phyloP scores from a whole-genome alignment of 305 asterid species.

The Fraxinus ornus region DNA sequence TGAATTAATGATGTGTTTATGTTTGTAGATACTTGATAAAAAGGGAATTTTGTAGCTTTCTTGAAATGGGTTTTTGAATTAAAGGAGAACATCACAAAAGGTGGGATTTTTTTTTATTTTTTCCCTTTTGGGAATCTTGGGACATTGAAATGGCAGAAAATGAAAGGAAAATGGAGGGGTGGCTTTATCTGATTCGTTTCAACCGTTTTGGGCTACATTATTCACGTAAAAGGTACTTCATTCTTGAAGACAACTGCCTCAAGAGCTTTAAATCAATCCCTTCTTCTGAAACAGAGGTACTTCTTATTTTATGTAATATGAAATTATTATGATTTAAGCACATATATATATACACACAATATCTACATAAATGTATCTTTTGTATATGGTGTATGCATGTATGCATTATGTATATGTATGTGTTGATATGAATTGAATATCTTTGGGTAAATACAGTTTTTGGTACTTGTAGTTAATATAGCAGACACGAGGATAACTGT shows the following conservation, averaged over 20 bases:
- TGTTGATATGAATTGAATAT: neutral
- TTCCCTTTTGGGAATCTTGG: slow-evolving; percentile 4
- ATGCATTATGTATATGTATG: neutral
- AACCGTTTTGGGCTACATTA: slow-evolving; percentile 76
- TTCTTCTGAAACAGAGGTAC: slow-evolving; percentile 53
- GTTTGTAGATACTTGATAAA: neutral
- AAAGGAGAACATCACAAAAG: slow-evolving; percentile 17
- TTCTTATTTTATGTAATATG: neutral
- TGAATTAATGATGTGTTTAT: neutral
- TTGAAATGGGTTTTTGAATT: slow-evolving; percentile 31
- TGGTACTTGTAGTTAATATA: neutral
- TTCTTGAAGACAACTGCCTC: slow-evolving; percentile 76
- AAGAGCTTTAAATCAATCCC: slow-evolving; percentile 78
- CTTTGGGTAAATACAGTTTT: neutral
- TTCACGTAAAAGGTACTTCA: slow-evolving; percentile 78
- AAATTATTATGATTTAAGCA: neutral
- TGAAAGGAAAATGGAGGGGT: slow-evolving; percentile 82
- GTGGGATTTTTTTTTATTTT: slow-evolving; percentile 32
- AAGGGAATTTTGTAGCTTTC: slow-evolving; percentile 17
- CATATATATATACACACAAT: neutral
- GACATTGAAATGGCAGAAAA: slow-evolving; percentile 44
- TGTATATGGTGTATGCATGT: neutral
- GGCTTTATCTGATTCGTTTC: slow-evolving; percentile 73
- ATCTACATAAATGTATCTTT: neutral
- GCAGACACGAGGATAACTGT: neutral